These are phyloP conservation scores for Chlorociboria aeruginascens DNA, from an alignment of 495 filamentous ascomycete genomes.

Conservation along the genomic window DNA sequence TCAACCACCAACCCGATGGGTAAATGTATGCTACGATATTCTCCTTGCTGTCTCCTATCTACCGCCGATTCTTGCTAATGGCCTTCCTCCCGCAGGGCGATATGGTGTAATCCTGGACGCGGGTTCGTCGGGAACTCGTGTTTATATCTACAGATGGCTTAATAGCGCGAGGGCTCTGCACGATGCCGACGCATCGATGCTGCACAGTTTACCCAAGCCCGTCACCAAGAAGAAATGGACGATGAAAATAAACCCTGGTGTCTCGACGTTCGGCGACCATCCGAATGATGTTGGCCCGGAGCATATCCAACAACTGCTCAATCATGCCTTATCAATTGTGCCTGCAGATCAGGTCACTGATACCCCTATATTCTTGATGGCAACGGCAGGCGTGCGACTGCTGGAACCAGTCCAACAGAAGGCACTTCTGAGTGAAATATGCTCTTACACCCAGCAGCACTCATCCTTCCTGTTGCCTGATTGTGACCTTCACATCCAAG, in stretches of 20 bases:
- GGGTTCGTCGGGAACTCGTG: conserved; percentile 69
- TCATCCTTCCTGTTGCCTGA: conserved; percentile 82
- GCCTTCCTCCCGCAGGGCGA: conserved; percentile 22
- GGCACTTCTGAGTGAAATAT: conserved; percentile 64
- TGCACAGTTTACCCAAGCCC: conserved; percentile 64
- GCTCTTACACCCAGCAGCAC: conserved; percentile 65
- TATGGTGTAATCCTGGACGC: conserved; percentile 52
- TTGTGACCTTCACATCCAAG: conserved; percentile 82
- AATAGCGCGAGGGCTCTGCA: conserved; percentile 57
- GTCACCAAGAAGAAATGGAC: conserved; percentile 80
- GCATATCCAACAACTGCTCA: conserved; percentile 64
- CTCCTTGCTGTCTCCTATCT: background rate
- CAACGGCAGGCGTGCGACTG: conserved; percentile 93
- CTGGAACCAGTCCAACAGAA: conserved; percentile 62
- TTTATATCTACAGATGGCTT: conserved; percentile 89
- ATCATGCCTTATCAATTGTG: conserved; percentile 77
- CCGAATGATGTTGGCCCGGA: conserved; percentile 68
- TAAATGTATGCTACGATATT: conserved; percentile 17
- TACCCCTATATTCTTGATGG: conserved; percentile 88
- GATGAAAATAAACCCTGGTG: conserved; percentile 84
- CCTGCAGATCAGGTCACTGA: conserved; percentile 64
- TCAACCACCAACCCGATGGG: conserved; percentile 13
- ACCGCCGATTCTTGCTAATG: background rate
- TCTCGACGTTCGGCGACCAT: conserved; percentile 77
- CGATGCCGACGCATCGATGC: conserved; percentile 42